A percentile compares a stretch with the other conserved stretches of the same genome.
These are phyloP conservation scores for Pittosporum tobira DNA, from an alignment of 129 eudicot genomes.

Conservation along the genomic window DNA sequence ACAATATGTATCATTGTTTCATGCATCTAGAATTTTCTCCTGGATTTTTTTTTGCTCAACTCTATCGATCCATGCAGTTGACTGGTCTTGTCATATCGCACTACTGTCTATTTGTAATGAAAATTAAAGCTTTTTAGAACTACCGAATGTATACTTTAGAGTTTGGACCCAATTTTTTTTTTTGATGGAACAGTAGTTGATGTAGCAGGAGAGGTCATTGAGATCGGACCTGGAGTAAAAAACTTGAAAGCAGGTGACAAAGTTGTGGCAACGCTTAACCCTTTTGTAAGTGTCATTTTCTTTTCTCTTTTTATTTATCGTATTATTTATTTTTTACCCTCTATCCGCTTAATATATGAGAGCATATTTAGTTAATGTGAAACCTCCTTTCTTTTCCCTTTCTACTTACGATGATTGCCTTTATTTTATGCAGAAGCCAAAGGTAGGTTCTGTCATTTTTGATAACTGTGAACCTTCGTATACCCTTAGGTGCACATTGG, in stretches of 20 bases:
- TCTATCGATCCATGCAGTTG: neutral
- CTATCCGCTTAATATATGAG: neutral
- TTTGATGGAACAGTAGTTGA: slow-evolving; percentile 17
- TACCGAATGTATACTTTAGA: neutral
- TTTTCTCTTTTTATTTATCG: neutral
- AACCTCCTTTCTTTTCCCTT: neutral
- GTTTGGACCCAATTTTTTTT: neutral
- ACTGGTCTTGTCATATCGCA: no score
- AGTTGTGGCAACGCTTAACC: slow-evolving; percentile 24
- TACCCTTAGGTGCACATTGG: no score
- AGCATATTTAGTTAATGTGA: neutral
- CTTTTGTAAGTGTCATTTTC: slow-evolving; percentile 11
- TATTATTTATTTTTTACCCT: neutral
- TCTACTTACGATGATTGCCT: neutral
- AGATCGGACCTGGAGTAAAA: slow-evolving; percentile 21
- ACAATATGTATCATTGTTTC: neutral
- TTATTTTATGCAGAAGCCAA: neutral
- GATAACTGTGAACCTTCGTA: no score
- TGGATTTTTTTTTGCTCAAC: neutral
- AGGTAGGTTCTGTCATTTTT: no score
- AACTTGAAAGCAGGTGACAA: slow-evolving; percentile 29
- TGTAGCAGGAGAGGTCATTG: slow-evolving; percentile 28
- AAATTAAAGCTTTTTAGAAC: neutral
- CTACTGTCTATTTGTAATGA: no score
- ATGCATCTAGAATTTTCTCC: neutral